Evolutionary conservation across 176 grass and related monocot genomes (phyloP), one percentile per base, ranked within the genome.

Genomic region (Raddia distichophylla): DNA sequence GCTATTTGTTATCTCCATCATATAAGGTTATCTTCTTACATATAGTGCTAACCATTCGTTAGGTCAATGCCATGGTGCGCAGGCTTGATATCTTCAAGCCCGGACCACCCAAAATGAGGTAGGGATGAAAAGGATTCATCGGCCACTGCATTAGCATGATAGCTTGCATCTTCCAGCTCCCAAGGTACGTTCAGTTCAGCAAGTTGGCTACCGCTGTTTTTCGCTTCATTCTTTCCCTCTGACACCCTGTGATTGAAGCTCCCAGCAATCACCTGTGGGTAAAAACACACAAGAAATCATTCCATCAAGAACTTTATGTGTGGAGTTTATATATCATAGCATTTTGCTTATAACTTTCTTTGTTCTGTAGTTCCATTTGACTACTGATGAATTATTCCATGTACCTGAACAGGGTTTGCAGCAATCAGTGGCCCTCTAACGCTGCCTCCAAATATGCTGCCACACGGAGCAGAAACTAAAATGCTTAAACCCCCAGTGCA

Each of bases 401-500:
- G 55, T 64, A 91, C 86, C 74, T 92, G 86, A 12, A 89, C 80
- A 64, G 82, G 73, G 3, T 87, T 81, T 83, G 90, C 82, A 69
- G 86, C 82, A 47, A 82, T 84, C 10, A 91, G 58, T 3, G 52
- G 47, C 48, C 85, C 89, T 52, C 68, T 81, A 17, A 88, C 65
- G 32, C 69, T 65, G 78, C 81, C 89, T 52, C 86, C 86, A 69
- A 83, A 65, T 20, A 89, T 56, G 15, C 60, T 57, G 17, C 79
- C 83, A 4, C 85, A 70, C 18, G 75, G 70, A 61, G 71, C 73
- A 48, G 85, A 88, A 51, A 91, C 77, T 49, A 74, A 20, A 12
- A 92, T 79, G 57, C 77, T 83, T 53, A 88, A 56, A 15, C 71
- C 71, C 48, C 82, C 78, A 52, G 44, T 79, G 19, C 60, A 15